Evolutionary conservation across 192 early-diverging fungal genomes (phyloP).

Genomic region (Jimgerdemannia lactiflua): DNA sequence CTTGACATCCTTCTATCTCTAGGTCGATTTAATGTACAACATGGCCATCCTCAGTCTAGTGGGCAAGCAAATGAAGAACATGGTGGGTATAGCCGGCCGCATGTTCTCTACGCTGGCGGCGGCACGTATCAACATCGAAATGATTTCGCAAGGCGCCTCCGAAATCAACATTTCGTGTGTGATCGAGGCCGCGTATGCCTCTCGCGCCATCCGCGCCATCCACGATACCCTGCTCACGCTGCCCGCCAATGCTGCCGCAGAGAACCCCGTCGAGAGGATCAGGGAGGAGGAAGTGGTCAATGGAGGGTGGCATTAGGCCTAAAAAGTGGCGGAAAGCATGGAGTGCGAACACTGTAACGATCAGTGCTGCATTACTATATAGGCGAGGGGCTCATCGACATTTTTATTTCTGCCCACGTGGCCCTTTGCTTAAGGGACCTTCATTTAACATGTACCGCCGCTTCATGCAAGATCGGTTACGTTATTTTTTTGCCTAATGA

Average conservation of each 20-base stretch:
- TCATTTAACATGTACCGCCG: too few relatives aligned
- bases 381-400: too few relatives aligned
- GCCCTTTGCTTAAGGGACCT: too few relatives aligned
- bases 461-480: too few relatives aligned
- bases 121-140: conserved; percentile 94
- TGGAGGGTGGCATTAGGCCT: too few relatives aligned
- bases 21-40: conserved; percentile 80
- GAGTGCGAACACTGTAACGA: too few relatives aligned
- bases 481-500: too few relatives aligned
- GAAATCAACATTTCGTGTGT: conserved; percentile 99
- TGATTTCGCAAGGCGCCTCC: conserved; percentile 98
- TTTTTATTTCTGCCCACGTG: too few relatives aligned
- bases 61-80: conserved; percentile 94
- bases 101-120: conserved; percentile 93
- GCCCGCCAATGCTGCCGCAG: not conserved
- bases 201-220: conserved; percentile 80
- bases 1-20: not conserved
- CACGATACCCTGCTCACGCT: conserved; percentile 71
- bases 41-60: conserved; percentile 97
- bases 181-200: conserved; percentile 71
- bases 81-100: conserved; percentile 91
- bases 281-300: too few relatives aligned
- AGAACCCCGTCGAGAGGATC: too few relatives aligned
- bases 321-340: too few relatives aligned
- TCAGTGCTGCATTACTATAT: too few relatives aligned